Conservation (phyloP, 1,284 basidiomycete species). For the Violaceomyces palustris region DNA sequence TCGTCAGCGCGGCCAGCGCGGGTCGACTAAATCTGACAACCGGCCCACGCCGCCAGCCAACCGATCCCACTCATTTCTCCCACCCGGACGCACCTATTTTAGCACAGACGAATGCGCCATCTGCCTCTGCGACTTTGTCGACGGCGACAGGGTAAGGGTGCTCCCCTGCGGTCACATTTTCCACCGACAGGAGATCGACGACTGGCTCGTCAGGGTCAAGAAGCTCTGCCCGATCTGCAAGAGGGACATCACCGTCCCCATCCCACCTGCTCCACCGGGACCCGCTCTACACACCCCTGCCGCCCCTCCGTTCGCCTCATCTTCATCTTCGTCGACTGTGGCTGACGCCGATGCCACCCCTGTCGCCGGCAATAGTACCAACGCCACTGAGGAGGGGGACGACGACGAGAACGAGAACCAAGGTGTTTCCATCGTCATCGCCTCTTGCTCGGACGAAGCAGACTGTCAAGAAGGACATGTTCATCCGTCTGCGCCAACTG, state of each 20-base stretch:
- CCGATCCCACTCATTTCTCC: slow-evolving; percentile 17
- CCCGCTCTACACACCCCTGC: not conserved
- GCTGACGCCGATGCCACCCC: no score
- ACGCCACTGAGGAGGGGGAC: no score
- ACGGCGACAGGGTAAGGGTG: slow-evolving; percentile 47
- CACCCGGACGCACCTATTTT: slow-evolving; percentile 38
- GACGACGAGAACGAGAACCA: no score
- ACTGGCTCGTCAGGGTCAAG: slow-evolving; percentile 46
- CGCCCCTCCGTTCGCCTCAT: no score
- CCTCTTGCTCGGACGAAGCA: no score
- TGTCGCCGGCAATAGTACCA: no score
- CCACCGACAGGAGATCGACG: slow-evolving; percentile 48
- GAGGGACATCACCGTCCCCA: slow-evolving; percentile 42
- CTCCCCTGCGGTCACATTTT: slow-evolving; percentile 51
- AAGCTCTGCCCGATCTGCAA: slow-evolving; percentile 52
- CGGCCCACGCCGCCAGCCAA: slow-evolving; percentile 5
- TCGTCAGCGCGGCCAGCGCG: slow-evolving; percentile 4
- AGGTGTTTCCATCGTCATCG: no score
- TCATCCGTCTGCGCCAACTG: no score
- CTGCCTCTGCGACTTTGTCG: slow-evolving; percentile 46
- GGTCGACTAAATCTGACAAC: not conserved
- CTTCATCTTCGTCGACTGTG: no score
- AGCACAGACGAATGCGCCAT: slow-evolving; percentile 50
- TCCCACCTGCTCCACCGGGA: slow-evolving; percentile 25
- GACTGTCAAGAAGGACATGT: no score